Evolutionary conservation across 1,284 basidiomycete species (phyloP), one percentile per base, ranked within the genome.

Genomic region (Phellopilus nigrolimitatus): DNA sequence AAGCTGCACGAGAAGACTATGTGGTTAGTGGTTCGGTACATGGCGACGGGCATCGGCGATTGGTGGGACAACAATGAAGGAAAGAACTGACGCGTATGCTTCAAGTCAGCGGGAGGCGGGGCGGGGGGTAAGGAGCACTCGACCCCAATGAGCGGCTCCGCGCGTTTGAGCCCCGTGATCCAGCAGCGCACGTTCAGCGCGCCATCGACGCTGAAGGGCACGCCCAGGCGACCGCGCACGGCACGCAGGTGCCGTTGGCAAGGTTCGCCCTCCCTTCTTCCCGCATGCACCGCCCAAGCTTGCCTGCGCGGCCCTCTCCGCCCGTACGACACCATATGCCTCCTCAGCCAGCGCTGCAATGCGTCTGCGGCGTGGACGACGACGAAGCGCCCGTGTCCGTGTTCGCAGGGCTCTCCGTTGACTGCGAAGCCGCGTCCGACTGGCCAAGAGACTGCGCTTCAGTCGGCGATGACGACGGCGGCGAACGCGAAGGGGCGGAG

Each of bases 21-120:
- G 40, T 80, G 75, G 66, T 70, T 91, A 17, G 89, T 81, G 27
- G 77, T 76, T 3, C 72, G 84, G 27, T 91, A 76, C 65, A 71
- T 68, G 12, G 61, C 62, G 2, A 58, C 59, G 71, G 55, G 79
- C 73, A 66, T 71, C 63, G 65, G 82, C 62, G 69, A 84, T 73
- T 75, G 79, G 74, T 97, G 95, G 94, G 94, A 97, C 71, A 95
- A 94, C 68, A 97, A 95, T 61, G 71, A 66, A 12, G 85, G 83
- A 1, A 62, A 67, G 59, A 95, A 97, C 67, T 97, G 93, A 69
- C 72, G 79, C 47, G 73, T 97, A 51, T 69, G 64, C 9, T 88
- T 88, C 65, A 66, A 70, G 47, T 62, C 67, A 49, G 56, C 54
- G 33, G 45, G 41, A 44, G 33, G 41, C 38, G 27, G 53, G 24